Evolutionary conservation across 2,329 filamentous ascomycete species (phyloP), one percentile per base, ranked within the genome.

Genomic region (Ceratocystis colombiana): DNA sequence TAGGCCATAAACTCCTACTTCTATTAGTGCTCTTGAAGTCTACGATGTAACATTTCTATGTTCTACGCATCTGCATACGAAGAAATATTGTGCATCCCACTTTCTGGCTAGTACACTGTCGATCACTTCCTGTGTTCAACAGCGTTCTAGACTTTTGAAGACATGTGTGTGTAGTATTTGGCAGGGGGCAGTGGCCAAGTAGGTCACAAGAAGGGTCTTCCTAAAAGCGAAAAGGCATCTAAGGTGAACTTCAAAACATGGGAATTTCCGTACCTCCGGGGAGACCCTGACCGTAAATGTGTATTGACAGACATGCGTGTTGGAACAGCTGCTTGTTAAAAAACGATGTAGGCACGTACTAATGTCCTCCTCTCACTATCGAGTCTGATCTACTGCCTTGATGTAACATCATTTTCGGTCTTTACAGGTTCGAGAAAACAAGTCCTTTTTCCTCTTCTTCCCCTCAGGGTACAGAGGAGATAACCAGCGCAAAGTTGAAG

Each of bases 1-100:
- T n/a, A 30, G 55, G 8, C 28, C 28, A 28, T 17, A 20, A 59
- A 5, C 5, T 30, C 15, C n/a, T 28, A 59, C 12, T 59, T 59
- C 55, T 37, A 8, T n/a, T 59, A 59, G 28, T 59, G 7, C 5
- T 59, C 33, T 20, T 7, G 17, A 37, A 37, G 30, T 17, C 55
- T 17, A n/a, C 28, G 20, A 59, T 37, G 55, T 59, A 59, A 37
- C 55, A 59, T 59, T 59, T 59, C 55, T 15, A 59, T 37, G 55
- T 59, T 59, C 25, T 59, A 8, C n/a, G 17, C 17, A 30, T 28
- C 20, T 37, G 5, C 55, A 59, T 59, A 59, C 55, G 55, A 59
- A 59, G 15, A 59, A 59, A 22, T 59, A 28, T 59, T 59, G 55
- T 59, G 55, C 55, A 59, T 59, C 55, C 55, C 55, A 59, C 55